Conservation (phyloP, 225 moss, liverwort and hornwort genomes). For the Bryum argenteum region DNA sequence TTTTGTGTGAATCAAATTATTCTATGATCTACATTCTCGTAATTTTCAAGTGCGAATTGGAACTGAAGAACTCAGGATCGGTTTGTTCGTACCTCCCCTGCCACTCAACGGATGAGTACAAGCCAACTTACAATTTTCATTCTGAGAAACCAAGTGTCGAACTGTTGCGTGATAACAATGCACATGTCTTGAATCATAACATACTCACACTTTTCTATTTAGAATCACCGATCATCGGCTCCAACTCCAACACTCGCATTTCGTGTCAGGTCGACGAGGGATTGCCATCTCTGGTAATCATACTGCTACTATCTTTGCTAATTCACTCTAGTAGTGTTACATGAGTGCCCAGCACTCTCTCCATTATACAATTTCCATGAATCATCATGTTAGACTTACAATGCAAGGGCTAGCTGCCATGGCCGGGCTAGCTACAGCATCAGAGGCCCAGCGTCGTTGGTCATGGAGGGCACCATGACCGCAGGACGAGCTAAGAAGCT, state of each 20-base stretch:
- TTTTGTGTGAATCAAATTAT: too few species aligned
- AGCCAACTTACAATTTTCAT: too few species aligned
- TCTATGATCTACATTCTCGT: background rate
- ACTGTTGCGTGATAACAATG: background rate
- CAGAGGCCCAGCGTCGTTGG: conserved; percentile 66
- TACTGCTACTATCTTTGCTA: too few species aligned
- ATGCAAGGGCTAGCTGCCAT: background rate
- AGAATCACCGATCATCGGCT: conserved; percentile 16
- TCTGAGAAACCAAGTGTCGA: background rate
- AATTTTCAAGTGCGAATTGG: background rate
- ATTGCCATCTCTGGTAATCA: background rate
- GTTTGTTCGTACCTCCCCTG: background rate
- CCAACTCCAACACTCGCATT: conserved; percentile 53
- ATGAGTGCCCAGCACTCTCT: conserved; percentile 21
- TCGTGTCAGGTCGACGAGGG: conserved; percentile 51
- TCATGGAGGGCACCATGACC: conserved; percentile 55
- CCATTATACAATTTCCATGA: conserved; percentile 31
- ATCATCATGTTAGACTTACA: background rate
- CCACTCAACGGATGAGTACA: background rate
- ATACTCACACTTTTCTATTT: background rate
- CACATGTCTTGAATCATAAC: conserved; percentile 12
- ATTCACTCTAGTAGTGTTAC: conserved; percentile 30
- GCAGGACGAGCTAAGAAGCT: conserved; percentile 74
- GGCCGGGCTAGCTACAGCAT: conserved; percentile 14
- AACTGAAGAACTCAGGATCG: too few species aligned